Base-by-base conservation (phyloP, 495 filamentous ascomycete species). In the Talaromyces borbonicus region DNA sequence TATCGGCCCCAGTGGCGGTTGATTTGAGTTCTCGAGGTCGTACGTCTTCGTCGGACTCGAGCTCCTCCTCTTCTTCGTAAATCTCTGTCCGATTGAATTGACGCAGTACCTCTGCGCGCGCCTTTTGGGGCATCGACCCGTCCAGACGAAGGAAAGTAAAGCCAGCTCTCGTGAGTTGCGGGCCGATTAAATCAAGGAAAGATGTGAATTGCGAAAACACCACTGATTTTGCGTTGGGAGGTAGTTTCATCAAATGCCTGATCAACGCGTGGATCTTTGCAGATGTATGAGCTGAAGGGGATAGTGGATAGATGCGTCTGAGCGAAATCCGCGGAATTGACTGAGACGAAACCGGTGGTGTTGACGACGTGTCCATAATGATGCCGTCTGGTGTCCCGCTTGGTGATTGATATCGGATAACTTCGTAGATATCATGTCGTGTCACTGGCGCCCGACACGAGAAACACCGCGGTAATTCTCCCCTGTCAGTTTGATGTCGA, bases 191-290 rank as follows among this genome's bases (percentile, higher is more conserved):
- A 53, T 90, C 83, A 44, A 98, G 79, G 63, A 97, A 98, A 1
- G 88, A 89, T 8, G 92, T 98, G 61, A 98, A 98, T 62, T 98
- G 92, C 50, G 82, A 87, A 66, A 98, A 97, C 42, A 97, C 80
- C 31, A 95, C 87, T 22, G 84, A 85, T 69, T 96, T 96, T n/a
- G 80, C 84, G 32, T 63, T 69, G 0, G 84, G 74, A 7, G 84
- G 79, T 4, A 92, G 59, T 19, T 71, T 62, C 33, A 79, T 78
- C 8, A 98, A 78, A 41, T 87, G 79, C 36, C 70, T 73, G 59
- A 95, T 73, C 3, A 98, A 69, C 1, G 85, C 71, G 20, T 83
- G 77, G 47, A 95, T 83, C 62, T 98, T 98, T 27, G 92, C 83
- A 2, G 87, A 95, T 2, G 69, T 73, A 43, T 67, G 65, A 4